Conservation (phyloP, 768 basidiomycete species). For the Boletus huronensis region DNA sequence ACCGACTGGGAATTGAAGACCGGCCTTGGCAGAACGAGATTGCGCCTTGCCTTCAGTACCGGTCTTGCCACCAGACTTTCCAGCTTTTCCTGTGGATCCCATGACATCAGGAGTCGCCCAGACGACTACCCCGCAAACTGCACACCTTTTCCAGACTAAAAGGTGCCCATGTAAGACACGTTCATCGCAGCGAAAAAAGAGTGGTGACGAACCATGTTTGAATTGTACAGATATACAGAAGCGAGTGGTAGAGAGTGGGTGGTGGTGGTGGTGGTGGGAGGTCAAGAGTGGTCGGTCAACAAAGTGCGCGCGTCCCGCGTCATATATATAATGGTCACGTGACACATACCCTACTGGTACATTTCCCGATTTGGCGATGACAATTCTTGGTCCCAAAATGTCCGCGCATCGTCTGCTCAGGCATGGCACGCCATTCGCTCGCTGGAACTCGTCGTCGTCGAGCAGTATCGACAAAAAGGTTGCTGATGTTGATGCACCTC, state of each 20-base stretch:
- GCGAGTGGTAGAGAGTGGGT: conserved; percentile 1
- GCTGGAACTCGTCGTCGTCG: conserved; percentile 22
- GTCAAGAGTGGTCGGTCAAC: conserved; percentile 32
- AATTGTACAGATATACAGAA: conserved; percentile 21
- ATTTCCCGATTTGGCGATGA: conserved; percentile 17
- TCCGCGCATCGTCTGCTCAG: conserved; percentile 10
- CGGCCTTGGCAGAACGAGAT: conserved; percentile 71
- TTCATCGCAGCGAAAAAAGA: neutral
- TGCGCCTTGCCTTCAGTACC: conserved; percentile 51
- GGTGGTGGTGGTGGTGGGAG: conserved; percentile 22
- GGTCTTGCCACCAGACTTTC: conserved; percentile 52
- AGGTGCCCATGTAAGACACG: conserved; percentile 1
- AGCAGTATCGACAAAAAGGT: neutral
- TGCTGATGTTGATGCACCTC: conserved; percentile 9
- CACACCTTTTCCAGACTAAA: conserved; percentile 34
- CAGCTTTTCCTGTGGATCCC: conserved; percentile 41
- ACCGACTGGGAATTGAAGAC: conserved; percentile 85
- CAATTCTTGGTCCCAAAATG: conserved; percentile 18
- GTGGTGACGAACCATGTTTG: conserved; percentile 25
- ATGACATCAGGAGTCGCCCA: conserved; percentile 3
- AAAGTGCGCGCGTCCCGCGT: conserved; percentile 30
- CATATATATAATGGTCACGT: conserved; percentile 35
- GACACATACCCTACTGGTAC: conserved; percentile 10
- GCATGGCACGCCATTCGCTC: conserved; percentile 6
- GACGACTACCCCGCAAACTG: neutral